These are phyloP conservation scores for Cyclotella kingstonii DNA, from an alignment of 108 stramenopile species.

Conservation along the genomic window DNA sequence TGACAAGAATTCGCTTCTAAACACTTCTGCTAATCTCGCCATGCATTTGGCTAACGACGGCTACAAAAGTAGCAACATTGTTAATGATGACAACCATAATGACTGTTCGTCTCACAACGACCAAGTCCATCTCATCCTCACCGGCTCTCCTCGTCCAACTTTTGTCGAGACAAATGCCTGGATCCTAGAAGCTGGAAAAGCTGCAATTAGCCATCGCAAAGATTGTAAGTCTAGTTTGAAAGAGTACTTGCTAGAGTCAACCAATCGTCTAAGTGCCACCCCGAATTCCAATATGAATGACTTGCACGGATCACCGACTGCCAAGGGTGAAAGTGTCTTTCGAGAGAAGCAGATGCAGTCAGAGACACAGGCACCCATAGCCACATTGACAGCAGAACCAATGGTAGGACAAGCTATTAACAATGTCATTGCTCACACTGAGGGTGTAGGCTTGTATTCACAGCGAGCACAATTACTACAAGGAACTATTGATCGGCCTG, in stretches of 20 bases:
- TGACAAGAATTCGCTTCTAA: conserved; percentile 22
- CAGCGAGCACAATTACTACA: conserved; percentile 27
- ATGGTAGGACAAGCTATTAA: conserved; percentile 38
- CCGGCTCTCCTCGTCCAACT: conserved; percentile 41
- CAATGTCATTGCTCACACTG: conserved; percentile 28
- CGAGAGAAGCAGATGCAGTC: conserved; percentile 4
- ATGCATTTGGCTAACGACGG: neutral
- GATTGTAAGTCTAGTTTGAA: conserved; percentile 4
- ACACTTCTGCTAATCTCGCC: conserved; percentile 7
- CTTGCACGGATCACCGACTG: conserved; percentile 14
- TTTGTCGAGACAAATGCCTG: conserved; percentile 48
- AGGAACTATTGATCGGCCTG: conserved; percentile 39
- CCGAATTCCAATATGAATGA: conserved; percentile 33
- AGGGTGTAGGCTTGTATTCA: conserved; percentile 26
- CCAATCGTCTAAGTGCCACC: conserved; percentile 5
- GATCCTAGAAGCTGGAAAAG: conserved; percentile 23
- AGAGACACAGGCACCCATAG: neutral
- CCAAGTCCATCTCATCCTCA: conserved; percentile 31
- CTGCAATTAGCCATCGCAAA: neutral
- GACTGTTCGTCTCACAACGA: neutral
- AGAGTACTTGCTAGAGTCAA: conserved; percentile 15
- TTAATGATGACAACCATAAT: no score
- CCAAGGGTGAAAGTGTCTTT: conserved; percentile 13
- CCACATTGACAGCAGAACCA: conserved; percentile 8
- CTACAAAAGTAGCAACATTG: neutral